Evolutionary conservation across 2,329 filamentous ascomycete genomes (phyloP), one percentile per base, ranked within the genome.

Genomic region (Drechslera avenae): DNA sequence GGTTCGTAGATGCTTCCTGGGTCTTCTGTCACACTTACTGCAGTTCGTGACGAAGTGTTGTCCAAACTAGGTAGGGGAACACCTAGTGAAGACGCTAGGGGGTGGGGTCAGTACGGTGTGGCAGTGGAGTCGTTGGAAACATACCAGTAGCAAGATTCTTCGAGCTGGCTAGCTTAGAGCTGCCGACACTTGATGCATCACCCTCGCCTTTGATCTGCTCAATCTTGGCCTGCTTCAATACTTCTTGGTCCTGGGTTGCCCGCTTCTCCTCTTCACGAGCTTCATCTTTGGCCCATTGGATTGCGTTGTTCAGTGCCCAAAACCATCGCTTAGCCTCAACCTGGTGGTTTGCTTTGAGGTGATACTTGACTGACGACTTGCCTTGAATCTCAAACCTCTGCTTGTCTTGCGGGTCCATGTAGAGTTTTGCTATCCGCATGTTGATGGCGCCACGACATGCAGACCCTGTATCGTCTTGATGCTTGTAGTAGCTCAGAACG

Each of bases 291-390:
- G 91, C 88, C 89, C 91, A 97, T 71, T 97, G 94, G 41, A 99
- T 99, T 5, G 94, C 93, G 72, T 99, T 99, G 77, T 99, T 99
- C 57, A 99, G 79, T 0, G 94, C 90, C 94, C 94, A 99, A 75
- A 95, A 99, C 94, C 94, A 99, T 47, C 94, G 85, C 76, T 99
- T 99, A 5, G 94, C 93, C 74, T 99, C 94, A 21, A 97, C 93
- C 69, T 97, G 89, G 74, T 99, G 94, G 67, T 99, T 99, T 0
- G 94, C 94, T 74, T 96, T 97, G 45, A 99, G 81, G 40, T 95
- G 93, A 72, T 99, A 99, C 76, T 97, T 99, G 72, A 99, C 94
- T 0, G 93, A 97, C 1, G 93, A 97, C 75, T 99, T 99, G 44
- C 94, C 94, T 56, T 93, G 90, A 45, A 99, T 97, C 69, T 99